Evolutionary conservation across 2,329 filamentous ascomycete species (phyloP).

Genomic region (Plenodomus tracheiphilus): DNA sequence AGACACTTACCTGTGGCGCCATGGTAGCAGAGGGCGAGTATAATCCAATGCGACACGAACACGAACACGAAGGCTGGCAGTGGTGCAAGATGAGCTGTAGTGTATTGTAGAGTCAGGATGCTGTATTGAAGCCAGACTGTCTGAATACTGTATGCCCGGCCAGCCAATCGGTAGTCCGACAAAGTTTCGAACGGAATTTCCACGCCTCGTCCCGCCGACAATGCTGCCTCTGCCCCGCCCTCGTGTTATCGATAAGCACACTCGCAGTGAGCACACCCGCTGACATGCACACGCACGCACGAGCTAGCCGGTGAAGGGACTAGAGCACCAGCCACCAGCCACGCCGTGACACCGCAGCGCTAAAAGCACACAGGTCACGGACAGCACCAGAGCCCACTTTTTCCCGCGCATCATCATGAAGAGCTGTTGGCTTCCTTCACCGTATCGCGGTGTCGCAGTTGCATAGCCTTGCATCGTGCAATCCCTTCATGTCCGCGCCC

Average conservation of each 20-base stretch:
- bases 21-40: slow-evolving; percentile 14
- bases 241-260: too few species aligned
- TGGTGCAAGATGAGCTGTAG: too few species aligned
- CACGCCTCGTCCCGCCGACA: too few species aligned
- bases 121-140: slow-evolving; percentile 17
- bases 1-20: slow-evolving; percentile 30
- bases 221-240: neutral
- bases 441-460: neutral
- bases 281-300: too few species aligned
- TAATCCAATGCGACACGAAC: too few species aligned
- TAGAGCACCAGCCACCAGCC: neutral
- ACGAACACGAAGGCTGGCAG: too few species aligned
- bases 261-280: too few species aligned
- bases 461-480: too few species aligned
- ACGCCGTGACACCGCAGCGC: neutral
- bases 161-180: slow-evolving; percentile 19
- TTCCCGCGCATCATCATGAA: slow-evolving; percentile 1
- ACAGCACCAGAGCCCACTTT: neutral
- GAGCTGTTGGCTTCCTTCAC: slow-evolving; percentile 1
- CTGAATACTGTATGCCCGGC: neutral
- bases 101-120: neutral
- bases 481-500: neutral
- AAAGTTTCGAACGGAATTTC: slow-evolving; percentile 2
- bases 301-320: too few species aligned
- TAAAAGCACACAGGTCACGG: slow-evolving; percentile 1